phyloP scores from a whole-genome alignment of 2,329 filamentous ascomycete genomes.

The Hypoxylon sp. region DNA sequence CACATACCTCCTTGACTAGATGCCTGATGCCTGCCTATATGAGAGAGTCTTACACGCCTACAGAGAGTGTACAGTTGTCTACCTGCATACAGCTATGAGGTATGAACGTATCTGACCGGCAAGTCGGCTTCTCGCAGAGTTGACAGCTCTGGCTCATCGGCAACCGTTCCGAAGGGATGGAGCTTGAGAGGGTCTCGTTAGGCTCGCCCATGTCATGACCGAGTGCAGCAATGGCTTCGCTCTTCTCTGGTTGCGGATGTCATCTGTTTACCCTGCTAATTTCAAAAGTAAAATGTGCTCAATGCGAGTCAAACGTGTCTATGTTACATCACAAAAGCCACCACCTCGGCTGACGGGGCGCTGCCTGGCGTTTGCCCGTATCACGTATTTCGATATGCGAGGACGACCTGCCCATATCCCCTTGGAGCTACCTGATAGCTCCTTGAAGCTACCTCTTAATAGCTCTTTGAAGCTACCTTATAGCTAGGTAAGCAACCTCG shows the following conservation, averaged over 20 bases:
- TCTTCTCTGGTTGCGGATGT: slow-evolving; percentile 6
- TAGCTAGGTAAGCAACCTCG: slow-evolving; percentile 6
- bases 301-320: slow-evolving; percentile 32
- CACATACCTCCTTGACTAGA: too few relatives aligned
- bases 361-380: neutral
- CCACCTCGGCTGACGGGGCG: slow-evolving; percentile 12
- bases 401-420: neutral
- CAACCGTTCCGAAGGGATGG: slow-evolving; percentile 1
- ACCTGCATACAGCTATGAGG: too few relatives aligned
- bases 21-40: too few relatives aligned
- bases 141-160: neutral
- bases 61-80: too few relatives aligned
- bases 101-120: neutral
- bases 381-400: neutral
- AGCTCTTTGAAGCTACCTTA: neutral
- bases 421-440: neutral
- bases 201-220: neutral
- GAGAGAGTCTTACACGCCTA: too few relatives aligned
- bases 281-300: slow-evolving; percentile 19
- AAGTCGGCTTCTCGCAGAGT: neutral
- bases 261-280: slow-evolving; percentile 11
- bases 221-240: too few relatives aligned
- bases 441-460: neutral
- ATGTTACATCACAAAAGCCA: slow-evolving; percentile 25
- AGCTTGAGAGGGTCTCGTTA: neutral